Evolutionary conservation across 2,329 filamentous ascomycete genomes (phyloP).

Genomic region (Ophiostoma himal-ulmi): DNA sequence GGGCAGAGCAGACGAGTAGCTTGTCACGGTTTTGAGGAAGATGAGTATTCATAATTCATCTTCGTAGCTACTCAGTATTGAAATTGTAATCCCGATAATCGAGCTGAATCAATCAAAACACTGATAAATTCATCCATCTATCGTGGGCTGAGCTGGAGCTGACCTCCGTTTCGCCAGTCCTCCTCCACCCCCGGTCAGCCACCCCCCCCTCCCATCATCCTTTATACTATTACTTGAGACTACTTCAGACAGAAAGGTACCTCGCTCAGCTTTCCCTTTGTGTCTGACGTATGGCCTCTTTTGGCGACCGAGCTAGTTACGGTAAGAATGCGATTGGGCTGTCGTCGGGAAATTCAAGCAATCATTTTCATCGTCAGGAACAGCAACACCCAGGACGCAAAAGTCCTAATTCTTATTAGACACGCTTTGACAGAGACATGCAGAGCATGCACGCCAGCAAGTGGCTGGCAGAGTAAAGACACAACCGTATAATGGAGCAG

Average conservation of each 20-base stretch:
- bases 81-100: no score
- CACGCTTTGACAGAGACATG: not conserved
- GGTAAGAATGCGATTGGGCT: no score
- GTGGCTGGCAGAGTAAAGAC: no score
- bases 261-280: slow-evolving; percentile 4
- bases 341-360: not conserved
- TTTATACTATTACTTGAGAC: no score
- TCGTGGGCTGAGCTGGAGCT: not conserved
- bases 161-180: slow-evolving; percentile 5
- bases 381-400: not conserved
- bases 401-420: no score
- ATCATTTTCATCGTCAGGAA: not conserved
- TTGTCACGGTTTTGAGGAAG: not conserved
- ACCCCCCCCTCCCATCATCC: not conserved
- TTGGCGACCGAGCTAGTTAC: not conserved
- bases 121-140: not conserved
- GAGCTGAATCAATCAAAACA: no score
- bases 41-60: not conserved
- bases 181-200: not conserved
- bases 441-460: not conserved
- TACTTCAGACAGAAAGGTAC: not conserved
- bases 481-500: no score
- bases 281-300: not conserved
- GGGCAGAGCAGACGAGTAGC: not conserved
- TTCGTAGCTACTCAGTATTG: no score